Base-by-base conservation (phyloP, 2,329 filamentous ascomycete species). In the Colletotrichum sp. region DNA sequence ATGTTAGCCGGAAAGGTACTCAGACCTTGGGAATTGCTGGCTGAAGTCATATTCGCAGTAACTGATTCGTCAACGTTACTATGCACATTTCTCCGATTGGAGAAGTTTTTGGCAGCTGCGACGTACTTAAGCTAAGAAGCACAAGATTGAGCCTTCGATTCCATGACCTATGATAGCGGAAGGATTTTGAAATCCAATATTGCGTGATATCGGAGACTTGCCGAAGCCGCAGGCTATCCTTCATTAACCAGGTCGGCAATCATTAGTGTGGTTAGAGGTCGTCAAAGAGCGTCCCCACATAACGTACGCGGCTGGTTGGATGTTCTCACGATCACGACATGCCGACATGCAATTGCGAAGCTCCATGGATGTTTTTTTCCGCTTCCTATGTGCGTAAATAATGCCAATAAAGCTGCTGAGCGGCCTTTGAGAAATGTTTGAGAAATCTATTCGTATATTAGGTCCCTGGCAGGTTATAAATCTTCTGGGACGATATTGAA, bases 341-440 rank as follows among this genome's bases (percentile, higher is more conserved):
- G 71, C 65, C 57, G 65, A 69, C 55, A 30, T 24, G 71, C 57
- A 66, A 73, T 73, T 8, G 65, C 71, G 71, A 55, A 18, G 34
- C 28, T 55, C 8, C 16, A 28, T 13, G 8, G 10, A 52, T 52
- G 10, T 21, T 21, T 21, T 12, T 21, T 52, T 8, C 12, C n/a
- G 44, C 44, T 24, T 52, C 44, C 6, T 52, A 52, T 21, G 6
- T 8, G 10, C n/a, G 10, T 21, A 1, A 8, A 52, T 4, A 2
- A 13, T 21, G n/a, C n/a, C 10, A 24, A 24, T 24, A 5, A 52
- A 5, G n/a, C 10, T 8, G 10, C 6, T 3, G 10, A 49, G 18
- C 18, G 18, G 18, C 3, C 9, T 12, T 7, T 12, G 9, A n/a
- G 9, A n/a, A 7, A n/a, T 49, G 2, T 21, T 21, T 49, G 9